phyloP scores from a whole-genome alignment of 1,284 basidiomycete genomes.

The Moniliella sp. region DNA sequence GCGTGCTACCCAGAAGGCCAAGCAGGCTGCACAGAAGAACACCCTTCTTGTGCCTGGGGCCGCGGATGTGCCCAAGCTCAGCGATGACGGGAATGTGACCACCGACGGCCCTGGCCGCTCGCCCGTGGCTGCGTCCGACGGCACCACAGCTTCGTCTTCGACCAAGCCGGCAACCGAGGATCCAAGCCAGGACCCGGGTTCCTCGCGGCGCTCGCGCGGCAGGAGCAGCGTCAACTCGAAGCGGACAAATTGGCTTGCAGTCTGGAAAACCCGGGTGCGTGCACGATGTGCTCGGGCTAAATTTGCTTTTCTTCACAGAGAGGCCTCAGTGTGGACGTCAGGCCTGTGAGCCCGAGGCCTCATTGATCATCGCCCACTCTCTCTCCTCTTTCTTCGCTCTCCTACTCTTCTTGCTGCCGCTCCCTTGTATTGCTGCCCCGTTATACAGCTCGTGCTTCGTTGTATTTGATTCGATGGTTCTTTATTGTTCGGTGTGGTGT shows the following conservation, averaged over 20 bases:
- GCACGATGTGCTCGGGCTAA: slow-evolving; percentile 16
- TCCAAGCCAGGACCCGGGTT: slow-evolving; percentile 50
- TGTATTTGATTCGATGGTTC: neutral
- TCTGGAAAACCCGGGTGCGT: slow-evolving; percentile 52
- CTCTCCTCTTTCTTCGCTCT: neutral
- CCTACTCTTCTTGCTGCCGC: neutral
- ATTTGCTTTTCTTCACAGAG: neutral
- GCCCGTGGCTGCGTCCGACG: slow-evolving; percentile 6
- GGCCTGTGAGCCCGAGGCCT: neutral
- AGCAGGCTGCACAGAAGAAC: neutral
- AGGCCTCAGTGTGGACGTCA: neutral
- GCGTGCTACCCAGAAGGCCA: slow-evolving; percentile 1
- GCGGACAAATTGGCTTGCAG: slow-evolving; percentile 61
- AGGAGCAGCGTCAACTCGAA: slow-evolving; percentile 54
- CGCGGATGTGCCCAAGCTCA: slow-evolving; percentile 22
- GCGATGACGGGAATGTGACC: slow-evolving; percentile 24
- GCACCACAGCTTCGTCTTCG: slow-evolving; percentile 1
- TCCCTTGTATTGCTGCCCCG: neutral
- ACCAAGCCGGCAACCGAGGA: too few species aligned
- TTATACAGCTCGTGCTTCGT: neutral
- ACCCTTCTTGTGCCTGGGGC: neutral
- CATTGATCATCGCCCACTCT: neutral
- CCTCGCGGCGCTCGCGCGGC: slow-evolving; percentile 54
- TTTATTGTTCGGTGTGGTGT: neutral
- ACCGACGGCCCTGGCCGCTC: slow-evolving; percentile 28